Evolutionary conservation across 2,329 filamentous ascomycete species (phyloP).

Genomic region (Penicillium sp.): DNA sequence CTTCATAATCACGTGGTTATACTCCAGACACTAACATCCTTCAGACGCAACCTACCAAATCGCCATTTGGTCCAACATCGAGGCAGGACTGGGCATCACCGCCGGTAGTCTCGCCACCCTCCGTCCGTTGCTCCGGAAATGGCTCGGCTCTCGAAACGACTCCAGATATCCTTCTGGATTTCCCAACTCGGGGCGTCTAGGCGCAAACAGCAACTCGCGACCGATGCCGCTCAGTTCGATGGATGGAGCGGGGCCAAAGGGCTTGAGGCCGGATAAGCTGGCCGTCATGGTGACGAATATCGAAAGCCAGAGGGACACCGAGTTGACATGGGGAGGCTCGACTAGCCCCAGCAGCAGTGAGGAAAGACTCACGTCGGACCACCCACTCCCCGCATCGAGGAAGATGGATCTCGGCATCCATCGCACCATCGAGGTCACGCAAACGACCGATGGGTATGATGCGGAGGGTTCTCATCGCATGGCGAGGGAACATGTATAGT

Average conservation of each 20-base stretch:
- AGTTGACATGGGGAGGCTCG: slow-evolving; percentile 21
- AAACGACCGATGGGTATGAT: slow-evolving; percentile 22
- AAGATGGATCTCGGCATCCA: slow-evolving; percentile 32
- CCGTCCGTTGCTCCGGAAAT: slow-evolving; percentile 48
- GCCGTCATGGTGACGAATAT: slow-evolving; percentile 35
- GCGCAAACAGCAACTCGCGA: slow-evolving; percentile 20
- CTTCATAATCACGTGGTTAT: background rate
- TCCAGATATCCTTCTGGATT: slow-evolving; percentile 25
- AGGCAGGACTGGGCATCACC: slow-evolving; percentile 43
- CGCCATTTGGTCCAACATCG: slow-evolving; percentile 42
- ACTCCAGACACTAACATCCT: background rate
- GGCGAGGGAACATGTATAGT: slow-evolving; percentile 25
- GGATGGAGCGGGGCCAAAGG: slow-evolving; percentile 19
- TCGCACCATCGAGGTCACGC: slow-evolving; percentile 34
- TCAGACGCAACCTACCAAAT: slow-evolving; percentile 49
- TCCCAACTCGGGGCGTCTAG: slow-evolving; percentile 23
- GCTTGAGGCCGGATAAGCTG: slow-evolving; percentile 33
- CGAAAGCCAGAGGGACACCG: slow-evolving; percentile 24
- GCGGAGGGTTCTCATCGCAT: slow-evolving; percentile 11
- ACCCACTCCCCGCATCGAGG: slow-evolving; percentile 6
- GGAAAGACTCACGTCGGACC: slow-evolving; percentile 29
- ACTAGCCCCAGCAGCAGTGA: slow-evolving; percentile 31
- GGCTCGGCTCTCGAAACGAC: slow-evolving; percentile 25
- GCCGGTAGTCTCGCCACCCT: slow-evolving; percentile 53
- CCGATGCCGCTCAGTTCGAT: slow-evolving; percentile 31